A percentile compares a stretch with the other conserved stretches of the same genome.
These are phyloP conservation scores for Sporodiniella umbellata DNA, from an alignment of 371 early-diverging fungal genomes.

Conservation along the genomic window DNA sequence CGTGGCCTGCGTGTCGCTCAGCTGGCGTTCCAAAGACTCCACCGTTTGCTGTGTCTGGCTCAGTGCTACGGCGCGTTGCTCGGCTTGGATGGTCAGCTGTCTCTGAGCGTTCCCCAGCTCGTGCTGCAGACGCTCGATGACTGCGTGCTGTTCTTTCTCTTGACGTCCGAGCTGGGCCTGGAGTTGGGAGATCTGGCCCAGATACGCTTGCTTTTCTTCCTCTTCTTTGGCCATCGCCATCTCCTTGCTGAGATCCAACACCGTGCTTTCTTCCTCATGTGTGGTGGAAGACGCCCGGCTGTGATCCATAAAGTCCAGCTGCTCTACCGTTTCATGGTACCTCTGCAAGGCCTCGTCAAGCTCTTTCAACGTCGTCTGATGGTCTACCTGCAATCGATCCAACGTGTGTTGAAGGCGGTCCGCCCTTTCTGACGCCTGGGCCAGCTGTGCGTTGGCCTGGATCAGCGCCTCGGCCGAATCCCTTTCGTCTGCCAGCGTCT, in stretches of 20 bases:
- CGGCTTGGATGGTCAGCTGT: background rate
- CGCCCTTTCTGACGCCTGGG: conserved; percentile 15
- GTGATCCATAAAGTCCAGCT: conserved; percentile 15
- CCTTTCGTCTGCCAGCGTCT: too few species aligned
- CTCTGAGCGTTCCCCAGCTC: conserved; percentile 3
- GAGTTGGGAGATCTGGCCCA: conserved; percentile 15
- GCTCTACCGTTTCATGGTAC: conserved; percentile 19
- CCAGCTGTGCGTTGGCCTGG: conserved; percentile 7
- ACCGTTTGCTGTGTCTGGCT: background rate
- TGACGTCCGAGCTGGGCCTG: conserved; percentile 1
- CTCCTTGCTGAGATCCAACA: conserved; percentile 26
- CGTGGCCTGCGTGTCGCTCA: too few species aligned
- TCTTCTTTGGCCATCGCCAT: conserved; percentile 39
- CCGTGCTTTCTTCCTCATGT: background rate
- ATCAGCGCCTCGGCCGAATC: conserved; percentile 16
- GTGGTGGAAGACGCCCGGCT: conserved; percentile 4
- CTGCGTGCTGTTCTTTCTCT: conserved; percentile 1
- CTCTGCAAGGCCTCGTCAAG: conserved; percentile 20
- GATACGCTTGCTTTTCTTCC: conserved; percentile 6
- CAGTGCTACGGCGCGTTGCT: background rate
- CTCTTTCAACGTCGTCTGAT: conserved; percentile 20
- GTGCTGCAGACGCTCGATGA: background rate
- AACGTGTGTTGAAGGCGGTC: conserved; percentile 9
- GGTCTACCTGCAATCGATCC: conserved; percentile 13
- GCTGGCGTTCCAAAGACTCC: background rate